Conservation (phyloP, 2,329 filamentous ascomycete genomes). For the Neophaeococcomyces mojaviensis region DNA sequence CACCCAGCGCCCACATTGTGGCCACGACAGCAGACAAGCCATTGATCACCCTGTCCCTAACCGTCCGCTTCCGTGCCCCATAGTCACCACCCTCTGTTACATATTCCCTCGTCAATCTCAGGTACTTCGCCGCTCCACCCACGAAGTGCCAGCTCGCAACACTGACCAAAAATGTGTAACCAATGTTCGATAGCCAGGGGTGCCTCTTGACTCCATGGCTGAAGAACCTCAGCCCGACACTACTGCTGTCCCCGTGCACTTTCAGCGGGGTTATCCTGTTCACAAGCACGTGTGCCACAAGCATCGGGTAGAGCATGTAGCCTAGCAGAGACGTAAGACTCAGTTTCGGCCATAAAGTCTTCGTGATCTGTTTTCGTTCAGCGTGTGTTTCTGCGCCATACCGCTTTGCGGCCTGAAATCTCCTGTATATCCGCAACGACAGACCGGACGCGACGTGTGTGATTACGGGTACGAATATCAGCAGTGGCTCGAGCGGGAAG, state of each 20-base stretch:
- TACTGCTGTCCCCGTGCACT: slow-evolving; percentile 76
- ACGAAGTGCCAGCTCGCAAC: slow-evolving; percentile 69
- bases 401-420: slow-evolving; percentile 61
- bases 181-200: slow-evolving; percentile 56
- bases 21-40: slow-evolving; percentile 51
- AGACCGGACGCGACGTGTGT: slow-evolving; percentile 73
- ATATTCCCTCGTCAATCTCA: slow-evolving; percentile 55
- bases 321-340: slow-evolving; percentile 66
- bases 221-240: slow-evolving; percentile 75
- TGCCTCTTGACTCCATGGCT: slow-evolving; percentile 75
- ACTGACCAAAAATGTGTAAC: slow-evolving; percentile 61
- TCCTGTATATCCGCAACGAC: slow-evolving; percentile 65
- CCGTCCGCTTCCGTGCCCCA: slow-evolving; percentile 43
- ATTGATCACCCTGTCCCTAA: slow-evolving; percentile 66
- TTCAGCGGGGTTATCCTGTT: slow-evolving; percentile 69
- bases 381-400: slow-evolving; percentile 63
- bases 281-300: slow-evolving; percentile 64
- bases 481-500: slow-evolving; percentile 66
- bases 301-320: slow-evolving; percentile 59
- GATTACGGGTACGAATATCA: slow-evolving; percentile 67
- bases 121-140: slow-evolving; percentile 80
- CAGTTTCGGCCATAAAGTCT: slow-evolving; percentile 56
- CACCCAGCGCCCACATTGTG: slow-evolving; percentile 72
- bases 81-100: slow-evolving; percentile 37
- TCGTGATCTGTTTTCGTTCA: slow-evolving; percentile 37